Percentiles rank a stretch among this genome's conserved stretches.
Evolutionary conservation across 148 eudicot species (phyloP).

Genomic region (Pouteria glomerata): DNA sequence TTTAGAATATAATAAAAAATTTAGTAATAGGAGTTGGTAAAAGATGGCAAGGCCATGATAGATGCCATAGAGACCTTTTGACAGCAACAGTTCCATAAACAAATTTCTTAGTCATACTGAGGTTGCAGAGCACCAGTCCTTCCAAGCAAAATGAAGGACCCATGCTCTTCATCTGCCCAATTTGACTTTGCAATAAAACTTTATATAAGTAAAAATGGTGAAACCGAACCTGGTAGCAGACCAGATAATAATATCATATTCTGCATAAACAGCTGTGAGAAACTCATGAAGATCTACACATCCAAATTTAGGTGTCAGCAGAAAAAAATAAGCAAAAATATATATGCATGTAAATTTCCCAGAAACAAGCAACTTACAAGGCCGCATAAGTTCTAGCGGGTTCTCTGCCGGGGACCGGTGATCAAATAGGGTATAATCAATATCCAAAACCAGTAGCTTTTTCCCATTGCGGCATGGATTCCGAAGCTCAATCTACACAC

Average conservation of each 20-base stretch:
- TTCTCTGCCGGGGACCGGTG: conserved; percentile 95
- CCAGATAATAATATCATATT: conserved; percentile 98
- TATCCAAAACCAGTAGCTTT: conserved; percentile 92
- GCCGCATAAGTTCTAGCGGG: conserved; percentile 91
- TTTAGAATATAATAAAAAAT: background rate
- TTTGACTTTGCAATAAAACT: background rate
- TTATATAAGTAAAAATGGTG: background rate
- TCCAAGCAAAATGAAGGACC: background rate
- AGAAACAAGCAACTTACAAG: conserved; percentile 57
- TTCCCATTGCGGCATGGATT: conserved; percentile 94
- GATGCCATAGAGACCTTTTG: background rate
- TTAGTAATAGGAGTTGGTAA: background rate
- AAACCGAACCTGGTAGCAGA: conserved; percentile 83
- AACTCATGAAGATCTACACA: conserved; percentile 91
- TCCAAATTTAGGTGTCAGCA: background rate
- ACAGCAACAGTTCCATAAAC: background rate
- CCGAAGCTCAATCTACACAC: conserved; percentile 61
- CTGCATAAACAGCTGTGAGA: conserved; percentile 90
- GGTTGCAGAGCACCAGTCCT: background rate
- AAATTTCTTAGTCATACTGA: too few species aligned
- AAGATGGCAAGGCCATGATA: background rate
- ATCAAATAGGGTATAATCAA: conserved; percentile 94
- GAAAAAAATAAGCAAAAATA: background rate
- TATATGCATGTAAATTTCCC: background rate
- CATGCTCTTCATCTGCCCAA: background rate